Base-by-base conservation (phyloP, 2,329 filamentous ascomycete genomes). In the Curvularia spicifera region DNA sequence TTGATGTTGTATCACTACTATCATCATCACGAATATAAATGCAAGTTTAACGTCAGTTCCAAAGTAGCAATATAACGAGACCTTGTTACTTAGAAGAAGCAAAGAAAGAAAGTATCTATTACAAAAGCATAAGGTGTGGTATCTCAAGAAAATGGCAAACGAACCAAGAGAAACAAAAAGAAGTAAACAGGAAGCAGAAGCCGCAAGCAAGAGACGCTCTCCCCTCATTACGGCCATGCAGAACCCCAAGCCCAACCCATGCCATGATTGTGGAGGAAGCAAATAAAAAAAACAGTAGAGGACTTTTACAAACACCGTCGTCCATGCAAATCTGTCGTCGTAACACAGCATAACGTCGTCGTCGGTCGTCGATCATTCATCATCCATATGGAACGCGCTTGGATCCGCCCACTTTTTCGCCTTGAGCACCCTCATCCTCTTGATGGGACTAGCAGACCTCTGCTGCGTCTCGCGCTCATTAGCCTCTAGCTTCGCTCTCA, bases 351-450 rank as follows among this genome's bases (percentile, higher is more conserved):
- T 58, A 37, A 40, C 22, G 33, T 49, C 48, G n/a, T 31, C 29
- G 29, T 31, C 4, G 29, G 33, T 49, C 37, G n/a, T 43, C n/a
- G 26, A 26, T 65, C 51, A 66, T 42, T 63, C 51, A 60, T 70
- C 66, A 43, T 66, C 63, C 43, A 63, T 29, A n/a, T 61, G 63
- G 48, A 68, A 61, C 10, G 51, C 56, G 4, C 46, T 56, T 55
- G 72, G 75, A 62, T 76, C 73, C 49, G 78, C 76, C 80, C 80
- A 83, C 71, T 76, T 80, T 71, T 79, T 80, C 51, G 76, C 74
- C 74, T 83, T 83, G 33, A 83, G 64, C 50, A 81, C 78, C 59
- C 80, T 73, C 74, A 82, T 79, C 73, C 81, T 82, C 75, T 81
- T 81, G 18, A 78, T 76, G 29, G 80, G 81, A 69, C 78, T 81